Evolutionary conservation across 768 basidiomycete genomes (phyloP), one percentile per base, ranked within the genome.

Genomic region (Mycena galericulata): DNA sequence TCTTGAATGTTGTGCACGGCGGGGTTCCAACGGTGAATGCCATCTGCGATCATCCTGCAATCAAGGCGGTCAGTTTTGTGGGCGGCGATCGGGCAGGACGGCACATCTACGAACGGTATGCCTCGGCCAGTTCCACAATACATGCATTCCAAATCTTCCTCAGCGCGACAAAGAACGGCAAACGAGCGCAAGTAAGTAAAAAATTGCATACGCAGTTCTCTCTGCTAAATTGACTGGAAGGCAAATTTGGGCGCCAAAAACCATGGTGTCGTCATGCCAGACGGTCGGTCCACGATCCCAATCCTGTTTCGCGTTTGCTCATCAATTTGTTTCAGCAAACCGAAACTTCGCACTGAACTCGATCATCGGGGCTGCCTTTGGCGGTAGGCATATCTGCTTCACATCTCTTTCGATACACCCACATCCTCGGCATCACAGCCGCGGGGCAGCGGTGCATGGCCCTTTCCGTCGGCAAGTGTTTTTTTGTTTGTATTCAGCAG

Each of bases 381-480:
- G 97, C 61, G 91, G 91, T 92, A 75, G 72, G 84, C 53, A 26
- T 45, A 2, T 41, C 4, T 58, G 50, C 55, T 62, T 32, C 70
- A 75, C 9, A 17, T 41, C 32, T 45, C 36, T 14, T 65, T 22
- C 53, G 57, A 41, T 32, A 7, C 4, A 9, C 61, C 46, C 43
- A 56, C 58, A 9, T 46, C 32, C 73, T 76, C 61, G 41, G 10
- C 76, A 68, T n/a, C 43, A 69, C 75, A 88, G 97, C 97, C 71
- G 97, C 97, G 32, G 97, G 97, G 15, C 97, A 99, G 78, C 88
- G 98, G 64, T 99, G 97, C 82, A 98, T 98, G 97, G 97, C 96
- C 15, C 82, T 97, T 46, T 97, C 96, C 15, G 95, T 97, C 34
- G 93, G 94, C 92, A 71, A 50, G 49, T 32, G 20, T 34, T 17